Base-by-base conservation (phyloP, 148 eudicot genomes). In the Selenicereus undatus region DNA sequence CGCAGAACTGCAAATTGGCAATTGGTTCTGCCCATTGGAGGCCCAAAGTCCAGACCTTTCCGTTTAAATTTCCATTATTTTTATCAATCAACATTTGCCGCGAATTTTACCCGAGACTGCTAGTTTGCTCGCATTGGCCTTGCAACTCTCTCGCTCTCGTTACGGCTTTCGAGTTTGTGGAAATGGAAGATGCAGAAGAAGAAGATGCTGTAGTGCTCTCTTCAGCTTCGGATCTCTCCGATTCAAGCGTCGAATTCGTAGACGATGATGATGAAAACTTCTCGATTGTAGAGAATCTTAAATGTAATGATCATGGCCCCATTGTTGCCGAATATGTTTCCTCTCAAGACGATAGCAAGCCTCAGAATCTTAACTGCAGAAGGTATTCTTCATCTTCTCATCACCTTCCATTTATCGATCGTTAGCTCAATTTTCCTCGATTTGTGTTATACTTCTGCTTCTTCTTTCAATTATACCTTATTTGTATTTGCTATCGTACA, bases 361-460 rank as follows among this genome's bases (percentile, higher is more conserved):
- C 93, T 2, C 85, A 81, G 65, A 91, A 90, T 29, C 89, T 91
- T n/a, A n/a, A n/a, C n/a, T n/a, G n/a, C n/a, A n/a, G n/a, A n/a
- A 89, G 91, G 93, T 91, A 80, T 35, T 27, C 71, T 62, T 62
- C 32, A 22, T 27, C 8, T 54, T 62, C 27, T 36, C 21, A n/a
- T 30, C 39, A 32, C 42, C 20, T 8, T 13, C 43, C 4, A 36
- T 17, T 30, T 62, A 58, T 35, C 21, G 65, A 70, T 32, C 16
- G 4, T 20, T 56, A 8, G 4, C 66, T 73, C 69, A 30, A 36
- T 29, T 42, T 73, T 32, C 56, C 1, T 35, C 11, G 17, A n/a
- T 24, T 24, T 26, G 32, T 27, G 17, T n/a, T 11, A 27, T 24
- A 26, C 4, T 65, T 65, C 71, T 0, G 30, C 0, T 64, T 64